phyloP scores from a whole-genome alignment of 2,329 filamentous ascomycete genomes.

The Ophiosphaerella korrae region DNA sequence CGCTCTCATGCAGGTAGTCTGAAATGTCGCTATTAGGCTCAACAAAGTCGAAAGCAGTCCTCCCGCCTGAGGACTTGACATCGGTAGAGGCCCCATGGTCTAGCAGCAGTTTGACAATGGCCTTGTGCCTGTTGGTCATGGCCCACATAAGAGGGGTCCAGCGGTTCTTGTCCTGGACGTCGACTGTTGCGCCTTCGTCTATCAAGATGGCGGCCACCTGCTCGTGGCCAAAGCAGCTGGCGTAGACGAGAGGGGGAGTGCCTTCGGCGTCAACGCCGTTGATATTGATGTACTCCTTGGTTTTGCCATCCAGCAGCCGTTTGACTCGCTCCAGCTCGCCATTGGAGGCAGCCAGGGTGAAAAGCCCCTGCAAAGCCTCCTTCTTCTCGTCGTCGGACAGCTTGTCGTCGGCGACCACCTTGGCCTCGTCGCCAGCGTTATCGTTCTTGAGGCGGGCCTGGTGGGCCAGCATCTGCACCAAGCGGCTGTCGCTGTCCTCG shows the following conservation, averaged over 20 bases:
- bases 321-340: constrained; percentile 84
- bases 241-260: constrained; percentile 95
- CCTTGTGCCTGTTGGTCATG: constrained; percentile 97
- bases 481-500: constrained; percentile 80
- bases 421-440: constrained; percentile 73
- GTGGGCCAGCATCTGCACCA: constrained; percentile 95
- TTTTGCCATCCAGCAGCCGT: constrained; percentile 74
- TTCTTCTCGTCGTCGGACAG: constrained; percentile 78
- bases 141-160: constrained; percentile 99
- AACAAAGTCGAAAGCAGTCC: constrained; percentile 94
- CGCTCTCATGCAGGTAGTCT: constrained; percentile 91
- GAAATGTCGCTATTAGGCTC: constrained; percentile 96
- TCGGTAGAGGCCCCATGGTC: constrained; percentile 96
- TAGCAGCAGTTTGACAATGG: constrained; percentile 88
- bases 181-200: constrained; percentile 83
- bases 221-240: constrained; percentile 96
- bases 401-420: constrained; percentile 74
- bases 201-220: constrained; percentile 83
- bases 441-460: constrained; percentile 85
- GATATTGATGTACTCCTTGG: constrained; percentile 78
- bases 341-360: constrained; percentile 96
- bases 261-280: constrained; percentile 92
- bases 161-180: constrained; percentile 92
- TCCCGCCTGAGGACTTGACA: constrained; percentile 89
- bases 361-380: constrained; percentile 78